A percentile compares a stretch with the other conserved stretches of the same genome.
These are phyloP conservation scores for Sphaerulina musiva DNA, from an alignment of 2,329 filamentous ascomycete species.

Conservation along the genomic window DNA sequence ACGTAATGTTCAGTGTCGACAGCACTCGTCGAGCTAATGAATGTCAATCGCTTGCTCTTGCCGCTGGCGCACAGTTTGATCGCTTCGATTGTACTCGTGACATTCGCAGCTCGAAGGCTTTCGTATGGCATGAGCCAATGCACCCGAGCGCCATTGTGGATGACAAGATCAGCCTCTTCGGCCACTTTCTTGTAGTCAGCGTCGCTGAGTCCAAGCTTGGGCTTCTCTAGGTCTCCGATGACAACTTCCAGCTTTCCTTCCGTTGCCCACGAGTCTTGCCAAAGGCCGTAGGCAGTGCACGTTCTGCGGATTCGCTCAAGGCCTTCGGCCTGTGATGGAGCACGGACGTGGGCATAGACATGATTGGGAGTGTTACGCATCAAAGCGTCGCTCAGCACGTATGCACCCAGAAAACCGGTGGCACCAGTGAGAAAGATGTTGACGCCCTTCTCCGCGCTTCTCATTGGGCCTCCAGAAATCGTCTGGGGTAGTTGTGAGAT, in stretches of 20 bases:
- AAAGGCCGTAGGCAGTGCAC: conserved; percentile 71
- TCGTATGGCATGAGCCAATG: conserved; percentile 79
- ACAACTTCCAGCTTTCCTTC: conserved; percentile 57
- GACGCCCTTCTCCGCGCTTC: conserved; percentile 24
- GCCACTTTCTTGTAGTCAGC: conserved; percentile 59
- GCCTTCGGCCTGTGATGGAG: conserved; percentile 54
- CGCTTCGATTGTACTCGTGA: conserved; percentile 70
- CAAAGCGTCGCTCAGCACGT: conserved; percentile 69
- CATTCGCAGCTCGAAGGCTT: conserved; percentile 65
- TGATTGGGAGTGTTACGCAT: conserved; percentile 48
- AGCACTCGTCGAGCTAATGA: conserved; percentile 74
- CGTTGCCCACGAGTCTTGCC: conserved; percentile 61
- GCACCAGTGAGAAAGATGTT: conserved; percentile 75
- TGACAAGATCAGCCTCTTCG: conserved; percentile 59
- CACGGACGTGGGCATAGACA: conserved; percentile 70
- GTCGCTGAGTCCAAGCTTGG: conserved; percentile 64
- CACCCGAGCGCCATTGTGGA: conserved; percentile 72
- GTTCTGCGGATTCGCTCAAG: conserved; percentile 60
- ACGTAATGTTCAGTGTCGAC: conserved; percentile 80
- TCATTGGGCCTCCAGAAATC: conserved; percentile 28
- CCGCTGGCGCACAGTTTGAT: conserved; percentile 69
- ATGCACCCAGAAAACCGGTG: conserved; percentile 80
- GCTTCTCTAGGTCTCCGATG: conserved; percentile 65
- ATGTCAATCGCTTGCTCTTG: conserved; percentile 71
- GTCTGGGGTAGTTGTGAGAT: conserved; percentile 44